Conservation (phyloP, 257 asterid species). For the Datura wrightii region DNA sequence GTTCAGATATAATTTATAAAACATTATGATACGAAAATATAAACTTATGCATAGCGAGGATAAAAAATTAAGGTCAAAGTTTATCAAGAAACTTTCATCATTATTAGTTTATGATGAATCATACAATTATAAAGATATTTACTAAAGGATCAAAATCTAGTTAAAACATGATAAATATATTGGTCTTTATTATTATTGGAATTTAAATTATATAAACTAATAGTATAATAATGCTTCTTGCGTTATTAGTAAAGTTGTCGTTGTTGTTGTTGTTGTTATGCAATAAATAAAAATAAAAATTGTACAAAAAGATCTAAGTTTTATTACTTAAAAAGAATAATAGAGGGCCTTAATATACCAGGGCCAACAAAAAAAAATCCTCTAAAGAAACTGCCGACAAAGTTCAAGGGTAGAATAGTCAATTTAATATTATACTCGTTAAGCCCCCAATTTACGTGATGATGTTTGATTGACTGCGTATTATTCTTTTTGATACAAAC, state of each 20-base stretch:
- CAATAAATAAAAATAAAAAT: neutral
- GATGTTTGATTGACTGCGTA: neutral
- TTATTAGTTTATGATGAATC: neutral
- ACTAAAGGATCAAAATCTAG: no score
- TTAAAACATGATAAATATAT: neutral
- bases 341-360: neutral
- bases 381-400: neutral
- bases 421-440: neutral
- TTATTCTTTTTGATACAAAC: neutral
- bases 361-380: neutral
- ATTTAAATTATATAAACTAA: no score
- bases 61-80: neutral
- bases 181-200: neutral
- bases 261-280: neutral
- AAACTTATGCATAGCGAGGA: no score
- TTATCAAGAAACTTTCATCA: neutral
- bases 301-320: neutral
- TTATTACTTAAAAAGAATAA: neutral
- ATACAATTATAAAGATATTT: no score
- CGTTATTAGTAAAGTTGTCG: neutral
- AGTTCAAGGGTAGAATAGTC: neutral
- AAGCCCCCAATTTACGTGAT: neutral
- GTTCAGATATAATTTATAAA: no score
- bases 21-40: no score
- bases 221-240: no score